These are phyloP conservation scores for Botrytis tulipae DNA, from an alignment of 2,329 filamentous ascomycete genomes.

Conservation along the genomic window DNA sequence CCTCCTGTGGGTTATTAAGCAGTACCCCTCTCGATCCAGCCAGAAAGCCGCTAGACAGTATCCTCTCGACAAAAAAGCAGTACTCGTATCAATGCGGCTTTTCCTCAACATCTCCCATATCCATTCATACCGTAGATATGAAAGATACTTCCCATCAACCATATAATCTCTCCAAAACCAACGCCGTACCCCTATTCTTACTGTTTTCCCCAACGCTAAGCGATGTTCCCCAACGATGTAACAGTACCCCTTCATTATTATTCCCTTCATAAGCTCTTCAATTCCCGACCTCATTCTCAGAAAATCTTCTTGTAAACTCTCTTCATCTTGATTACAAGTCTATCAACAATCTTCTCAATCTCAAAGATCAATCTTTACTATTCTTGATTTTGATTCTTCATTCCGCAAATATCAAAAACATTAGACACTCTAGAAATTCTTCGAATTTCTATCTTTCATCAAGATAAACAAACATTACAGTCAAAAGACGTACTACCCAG, in stretches of 20 bases:
- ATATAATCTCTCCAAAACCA: neutral
- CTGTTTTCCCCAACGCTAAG: neutral
- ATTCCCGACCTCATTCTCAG: neutral
- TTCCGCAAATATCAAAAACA: no score
- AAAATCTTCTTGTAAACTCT: no score
- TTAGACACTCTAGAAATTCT: neutral
- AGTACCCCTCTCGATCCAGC: neutral
- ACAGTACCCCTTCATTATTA: neutral
- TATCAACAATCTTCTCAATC: no score
- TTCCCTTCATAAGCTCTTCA: neutral
- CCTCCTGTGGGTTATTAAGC: fast-evolving
- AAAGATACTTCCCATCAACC: fast-evolving
- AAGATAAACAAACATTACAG: fast-evolving
- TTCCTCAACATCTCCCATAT: fast-evolving
- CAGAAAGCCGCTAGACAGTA: neutral
- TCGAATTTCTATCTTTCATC: neutral
- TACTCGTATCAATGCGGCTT: neutral
- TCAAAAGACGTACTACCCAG: neutral
- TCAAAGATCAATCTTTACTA: fast-evolving
- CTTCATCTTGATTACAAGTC: fast-evolving
- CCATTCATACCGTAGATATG: fast-evolving
- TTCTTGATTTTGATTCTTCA: neutral
- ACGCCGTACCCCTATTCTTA: neutral
- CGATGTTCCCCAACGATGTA: neutral
- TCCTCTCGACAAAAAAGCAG: fast-evolving